A percentile compares a stretch with the other conserved stretches of the same genome.
phyloP scores from a whole-genome alignment of 2,329 filamentous ascomycete species.

The Capronia americana region DNA sequence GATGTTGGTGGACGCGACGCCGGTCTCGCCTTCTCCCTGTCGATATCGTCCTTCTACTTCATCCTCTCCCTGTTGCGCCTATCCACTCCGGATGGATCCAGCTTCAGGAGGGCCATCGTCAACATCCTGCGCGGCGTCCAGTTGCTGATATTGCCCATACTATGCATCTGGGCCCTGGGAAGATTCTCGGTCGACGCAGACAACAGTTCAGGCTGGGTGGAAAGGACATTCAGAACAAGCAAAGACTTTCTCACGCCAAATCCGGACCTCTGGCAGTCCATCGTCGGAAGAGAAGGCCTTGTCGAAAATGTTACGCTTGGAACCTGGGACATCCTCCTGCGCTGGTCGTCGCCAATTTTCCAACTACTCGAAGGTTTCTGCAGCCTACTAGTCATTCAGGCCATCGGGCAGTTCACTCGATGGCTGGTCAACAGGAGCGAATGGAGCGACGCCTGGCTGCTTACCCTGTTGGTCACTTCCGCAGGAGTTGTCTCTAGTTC shows the following conservation, averaged over 20 bases:
- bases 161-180: conserved; percentile 94
- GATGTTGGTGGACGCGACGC: conserved; percentile 96
- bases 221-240: conserved; percentile 74
- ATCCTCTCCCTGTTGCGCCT: conserved; percentile 81
- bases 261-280: conserved; percentile 77
- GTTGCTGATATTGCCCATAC: conserved; percentile 81
- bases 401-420: conserved; percentile 88
- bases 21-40: conserved; percentile 90
- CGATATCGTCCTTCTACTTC: conserved; percentile 89
- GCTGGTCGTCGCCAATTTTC: conserved; percentile 92
- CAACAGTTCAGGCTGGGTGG: conserved; percentile 75
- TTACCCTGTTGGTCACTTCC: conserved; percentile 83
- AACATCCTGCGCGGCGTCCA: conserved; percentile 76
- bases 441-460: conserved; percentile 96
- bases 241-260: conserved; percentile 56
- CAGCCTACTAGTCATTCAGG: conserved; percentile 93
- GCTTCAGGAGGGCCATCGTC: conserved; percentile 74
- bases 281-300: conserved; percentile 85
- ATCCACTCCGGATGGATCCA: conserved; percentile 77
- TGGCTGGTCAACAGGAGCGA: conserved; percentile 90
- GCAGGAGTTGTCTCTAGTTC: conserved; percentile 92
- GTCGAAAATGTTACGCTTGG: conserved; percentile 81
- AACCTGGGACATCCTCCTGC: conserved; percentile 84
- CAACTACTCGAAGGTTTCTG: conserved; percentile 96
- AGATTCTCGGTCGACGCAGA: conserved; percentile 93